Evolutionary conservation across 192 early-diverging fungal species (phyloP), one percentile per base, ranked within the genome.

Genomic region (Rhizoclosmatium sp.): DNA sequence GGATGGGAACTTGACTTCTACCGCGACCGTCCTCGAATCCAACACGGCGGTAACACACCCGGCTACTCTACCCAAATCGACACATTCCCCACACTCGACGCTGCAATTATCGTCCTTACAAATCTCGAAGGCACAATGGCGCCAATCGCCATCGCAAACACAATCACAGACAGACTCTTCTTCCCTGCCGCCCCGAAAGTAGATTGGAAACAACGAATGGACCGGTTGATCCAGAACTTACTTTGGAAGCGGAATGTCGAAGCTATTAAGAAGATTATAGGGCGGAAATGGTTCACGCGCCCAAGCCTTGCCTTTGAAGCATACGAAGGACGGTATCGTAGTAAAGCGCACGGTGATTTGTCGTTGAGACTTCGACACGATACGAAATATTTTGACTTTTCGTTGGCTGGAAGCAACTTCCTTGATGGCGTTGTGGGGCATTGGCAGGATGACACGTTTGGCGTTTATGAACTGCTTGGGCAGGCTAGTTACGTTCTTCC

Each of bases 41-140:
- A 65, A 51, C 76, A 78, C 21, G 47, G 46, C 19, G 76, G 76
- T 3, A 42, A 41, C 21, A 65, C 65, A 14, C 2, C 39, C 10
- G 76, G 76, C 12, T 78, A 67, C 65, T 42, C 65, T 4, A 19
- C 76, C 12, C 49, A 65, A n/a, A 16, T 78, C 12, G 31, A 41
- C 10, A 78, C 76, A 7, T 68, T 69, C 39, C 76, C 76, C 12
- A 23, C 71, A 10, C 54, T 69, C 12, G 58, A 56, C 31, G 12
- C 69, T 51, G 61, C 65, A 39, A 54, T 78, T 21, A 68, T 68
- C 49, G 76, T 78, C 49, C 42, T 78, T 5, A 69, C 76, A 44
- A 78, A 78, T 49, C 16, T n/a, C 10, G 46, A 21, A n/a, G 14
- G 42, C 5, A 64, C 5, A 5, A 7, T 10, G 7, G 61, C 61